Conservation (phyloP, 202 grass and related monocot genomes). For the Digitaria exilis region DNA sequence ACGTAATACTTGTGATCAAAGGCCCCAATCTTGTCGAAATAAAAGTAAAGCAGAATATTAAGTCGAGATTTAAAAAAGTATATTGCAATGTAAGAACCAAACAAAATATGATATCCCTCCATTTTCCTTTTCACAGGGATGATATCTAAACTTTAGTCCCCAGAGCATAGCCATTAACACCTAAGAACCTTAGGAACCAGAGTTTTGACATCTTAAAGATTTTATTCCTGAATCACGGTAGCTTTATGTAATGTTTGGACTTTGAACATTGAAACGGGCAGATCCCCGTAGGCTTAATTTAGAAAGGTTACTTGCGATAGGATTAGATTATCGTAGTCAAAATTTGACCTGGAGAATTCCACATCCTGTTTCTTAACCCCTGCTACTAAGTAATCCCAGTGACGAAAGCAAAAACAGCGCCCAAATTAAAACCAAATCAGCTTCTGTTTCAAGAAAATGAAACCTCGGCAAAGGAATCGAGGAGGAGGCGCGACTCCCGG, state of each 20-base stretch:
- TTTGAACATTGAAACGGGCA: background rate
- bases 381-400: conserved; percentile 8
- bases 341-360: conserved; percentile 7
- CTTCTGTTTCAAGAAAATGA: background rate
- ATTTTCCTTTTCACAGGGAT: background rate
- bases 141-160: background rate
- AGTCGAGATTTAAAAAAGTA: conserved; percentile 11
- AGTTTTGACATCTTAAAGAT: background rate
- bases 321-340: background rate
- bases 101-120: background rate
- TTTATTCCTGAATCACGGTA: background rate
- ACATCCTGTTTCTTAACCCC: background rate
- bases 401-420: background rate
- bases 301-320: background rate
- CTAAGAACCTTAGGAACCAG: background rate
- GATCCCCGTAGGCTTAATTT: background rate
- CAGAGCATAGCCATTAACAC: background rate
- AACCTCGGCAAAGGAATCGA: conserved; percentile 68
- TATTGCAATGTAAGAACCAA: conserved; percentile 2
- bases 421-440: conserved; percentile 10
- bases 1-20: conserved; percentile 56
- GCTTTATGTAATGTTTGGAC: background rate
- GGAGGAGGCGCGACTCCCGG: conserved; percentile 54
- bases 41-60: conserved; percentile 21
- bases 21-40: conserved; percentile 45